A percentile compares a stretch with the other conserved stretches of the same genome.
Conservation (phyloP, 176 grass and related monocot genomes). For the Pontederia paniculata region DNA sequence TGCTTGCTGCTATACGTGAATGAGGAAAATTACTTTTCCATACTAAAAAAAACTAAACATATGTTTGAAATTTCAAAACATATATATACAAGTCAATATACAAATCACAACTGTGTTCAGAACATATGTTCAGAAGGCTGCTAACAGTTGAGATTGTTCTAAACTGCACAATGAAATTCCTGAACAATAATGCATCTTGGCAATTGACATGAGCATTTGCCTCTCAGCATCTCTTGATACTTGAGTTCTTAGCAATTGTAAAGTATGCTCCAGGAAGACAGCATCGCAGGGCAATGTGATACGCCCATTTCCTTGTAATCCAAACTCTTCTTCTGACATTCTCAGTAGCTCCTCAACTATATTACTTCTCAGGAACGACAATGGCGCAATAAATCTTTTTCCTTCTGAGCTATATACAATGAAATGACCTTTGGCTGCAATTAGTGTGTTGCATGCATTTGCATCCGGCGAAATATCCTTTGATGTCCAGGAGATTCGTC, state of each 20-base stretch:
- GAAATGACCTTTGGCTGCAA: conserved; percentile 35
- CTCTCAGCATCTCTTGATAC: conserved; percentile 19
- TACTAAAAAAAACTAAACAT: no score
- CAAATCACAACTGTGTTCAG: no score
- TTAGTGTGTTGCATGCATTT: conserved; percentile 21
- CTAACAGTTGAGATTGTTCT: no score
- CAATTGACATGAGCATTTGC: conserved; percentile 18
- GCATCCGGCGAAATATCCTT: conserved; percentile 11
- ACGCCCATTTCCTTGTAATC: conserved; percentile 15
- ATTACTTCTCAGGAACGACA: conserved; percentile 1
- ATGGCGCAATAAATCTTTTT: conserved; percentile 21
- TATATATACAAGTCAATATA: no score
- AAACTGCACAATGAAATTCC: no score
- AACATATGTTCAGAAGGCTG: no score
- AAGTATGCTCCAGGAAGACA: conserved; percentile 17
- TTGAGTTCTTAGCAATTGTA: conserved; percentile 16
- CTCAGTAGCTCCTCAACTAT: conserved; percentile 30
- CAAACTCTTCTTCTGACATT: conserved; percentile 31
- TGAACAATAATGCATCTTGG: no score
- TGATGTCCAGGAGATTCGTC: background rate
- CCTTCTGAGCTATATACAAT: conserved; percentile 26
- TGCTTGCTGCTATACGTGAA: no score
- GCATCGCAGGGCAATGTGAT: conserved; percentile 30
- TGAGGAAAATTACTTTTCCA: no score
- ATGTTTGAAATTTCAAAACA: no score